Percentiles rank a stretch among this genome's conserved stretches.
phyloP scores from a whole-genome alignment of 2,329 filamentous ascomycete species.

The Penicillium sp. region DNA sequence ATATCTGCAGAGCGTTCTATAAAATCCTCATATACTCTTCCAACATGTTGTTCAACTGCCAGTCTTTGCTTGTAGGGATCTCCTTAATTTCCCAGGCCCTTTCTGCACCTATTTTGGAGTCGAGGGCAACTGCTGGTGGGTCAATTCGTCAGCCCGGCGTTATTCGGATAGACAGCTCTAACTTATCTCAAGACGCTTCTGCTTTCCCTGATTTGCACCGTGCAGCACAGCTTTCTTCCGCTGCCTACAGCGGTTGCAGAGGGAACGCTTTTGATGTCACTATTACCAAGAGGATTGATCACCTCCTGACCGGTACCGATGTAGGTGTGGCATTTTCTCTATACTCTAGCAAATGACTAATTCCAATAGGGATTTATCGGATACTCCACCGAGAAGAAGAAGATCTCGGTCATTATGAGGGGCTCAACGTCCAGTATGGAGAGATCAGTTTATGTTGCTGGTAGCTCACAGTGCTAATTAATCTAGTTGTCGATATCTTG shows the following conservation, averaged over 20 bases:
- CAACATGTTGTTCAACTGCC: conserved; percentile 9
- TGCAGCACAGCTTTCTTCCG: conserved; percentile 30
- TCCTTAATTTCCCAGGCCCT: conserved; percentile 8
- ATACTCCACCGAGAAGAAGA: conserved; percentile 23
- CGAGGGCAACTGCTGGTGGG: conserved; percentile 14
- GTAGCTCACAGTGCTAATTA: background rate
- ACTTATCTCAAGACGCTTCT: conserved; percentile 10
- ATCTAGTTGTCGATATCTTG: conserved; percentile 17
- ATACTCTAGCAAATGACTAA: background rate
- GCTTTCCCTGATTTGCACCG: conserved; percentile 22
- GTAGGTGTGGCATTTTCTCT: background rate
- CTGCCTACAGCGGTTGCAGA: conserved; percentile 27
- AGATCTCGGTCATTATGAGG: conserved; percentile 29
- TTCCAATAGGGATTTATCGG: conserved; percentile 25
- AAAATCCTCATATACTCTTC: background rate
- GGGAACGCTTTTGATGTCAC: conserved; percentile 29
- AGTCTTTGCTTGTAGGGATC: conserved; percentile 2
- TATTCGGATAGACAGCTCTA: background rate
- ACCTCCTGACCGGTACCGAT: conserved; percentile 24
- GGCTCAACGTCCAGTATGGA: conserved; percentile 27
- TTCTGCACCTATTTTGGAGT: conserved; percentile 9
- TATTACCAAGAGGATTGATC: conserved; percentile 27
- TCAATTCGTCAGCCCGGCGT: background rate
- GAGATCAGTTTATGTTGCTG: background rate
- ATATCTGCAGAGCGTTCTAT: background rate